Evolutionary conservation across 2,329 filamentous ascomycete species (phyloP).

Genomic region (Penicillium vulpinum): DNA sequence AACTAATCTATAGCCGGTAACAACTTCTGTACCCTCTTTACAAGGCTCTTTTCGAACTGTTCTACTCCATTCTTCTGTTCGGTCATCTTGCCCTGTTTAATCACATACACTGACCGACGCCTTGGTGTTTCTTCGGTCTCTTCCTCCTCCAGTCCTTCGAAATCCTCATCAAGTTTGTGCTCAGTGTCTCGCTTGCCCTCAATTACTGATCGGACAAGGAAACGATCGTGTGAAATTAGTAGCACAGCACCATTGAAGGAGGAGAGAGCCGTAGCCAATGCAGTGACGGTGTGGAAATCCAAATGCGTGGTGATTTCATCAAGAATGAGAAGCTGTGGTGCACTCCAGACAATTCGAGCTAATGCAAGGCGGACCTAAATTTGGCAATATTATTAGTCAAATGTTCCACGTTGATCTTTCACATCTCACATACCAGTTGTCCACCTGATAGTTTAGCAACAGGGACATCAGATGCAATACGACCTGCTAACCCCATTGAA

Average conservation of each 20-base stretch:
- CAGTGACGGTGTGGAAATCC: slow-evolving; percentile 77
- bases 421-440: slow-evolving; percentile 62
- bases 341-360: slow-evolving; percentile 66
- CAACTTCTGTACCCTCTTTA: slow-evolving; percentile 58
- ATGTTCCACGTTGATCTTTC: neutral
- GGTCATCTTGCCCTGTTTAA: slow-evolving; percentile 59
- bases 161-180: slow-evolving; percentile 43
- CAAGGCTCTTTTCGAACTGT: slow-evolving; percentile 64
- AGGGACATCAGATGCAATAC: slow-evolving; percentile 71
- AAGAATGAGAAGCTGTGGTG: slow-evolving; percentile 71
- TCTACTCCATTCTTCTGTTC: slow-evolving; percentile 61
- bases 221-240: slow-evolving; percentile 78
- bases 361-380: slow-evolving; percentile 59
- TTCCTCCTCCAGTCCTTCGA: slow-evolving; percentile 48
- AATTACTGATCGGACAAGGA: slow-evolving; percentile 73
- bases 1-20: slow-evolving; percentile 15
- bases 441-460: slow-evolving; percentile 74
- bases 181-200: slow-evolving; percentile 57
- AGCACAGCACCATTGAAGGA: slow-evolving; percentile 73
- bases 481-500: slow-evolving; percentile 68
- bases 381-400: neutral
- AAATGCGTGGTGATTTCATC: slow-evolving; percentile 85
- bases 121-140: slow-evolving; percentile 47
- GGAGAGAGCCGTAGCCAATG: slow-evolving; percentile 65
- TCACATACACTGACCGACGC: slow-evolving; percentile 59